These are phyloP conservation scores for Talaromyces sp. DNA, from an alignment of 2,329 filamentous ascomycete genomes.

Conservation along the genomic window DNA sequence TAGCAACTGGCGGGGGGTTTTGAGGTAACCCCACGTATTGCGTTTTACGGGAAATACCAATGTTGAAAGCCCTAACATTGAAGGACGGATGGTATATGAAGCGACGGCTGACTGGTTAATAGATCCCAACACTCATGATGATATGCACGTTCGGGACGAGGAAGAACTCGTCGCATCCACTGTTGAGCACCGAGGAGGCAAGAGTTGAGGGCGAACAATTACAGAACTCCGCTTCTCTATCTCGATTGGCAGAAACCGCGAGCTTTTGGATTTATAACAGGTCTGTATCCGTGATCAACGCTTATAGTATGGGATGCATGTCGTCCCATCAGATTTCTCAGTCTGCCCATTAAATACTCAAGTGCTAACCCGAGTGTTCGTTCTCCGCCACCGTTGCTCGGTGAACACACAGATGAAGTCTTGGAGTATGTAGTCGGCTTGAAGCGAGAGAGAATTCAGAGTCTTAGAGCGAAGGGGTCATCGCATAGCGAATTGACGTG, in stretches of 20 bases:
- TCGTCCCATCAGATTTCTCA: constrained; percentile 76
- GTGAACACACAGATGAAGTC: constrained; percentile 73
- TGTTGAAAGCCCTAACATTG: constrained; percentile 21
- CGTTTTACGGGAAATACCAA: not conserved
- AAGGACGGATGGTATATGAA: constrained; percentile 33
- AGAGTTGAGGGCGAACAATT: constrained; percentile 21
- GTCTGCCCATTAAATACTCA: constrained; percentile 85
- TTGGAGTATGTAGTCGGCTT: constrained; percentile 58
- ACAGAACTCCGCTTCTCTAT: constrained; percentile 35
- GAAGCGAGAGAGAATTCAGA: constrained; percentile 50
- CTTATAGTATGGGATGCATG: constrained; percentile 40
- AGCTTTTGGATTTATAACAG: not conserved
- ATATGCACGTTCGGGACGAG: constrained; percentile 12
- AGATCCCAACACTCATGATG: constrained; percentile 17
- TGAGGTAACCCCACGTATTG: constrained; percentile 2
- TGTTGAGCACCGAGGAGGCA: constrained; percentile 13
- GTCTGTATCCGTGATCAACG: not conserved
- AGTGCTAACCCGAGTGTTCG: constrained; percentile 67
- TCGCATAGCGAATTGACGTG: not conserved
- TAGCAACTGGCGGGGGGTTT: not conserved
- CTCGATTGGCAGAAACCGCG: constrained; percentile 35
- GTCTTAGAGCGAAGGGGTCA: constrained; percentile 31
- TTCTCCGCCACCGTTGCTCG: constrained; percentile 69
- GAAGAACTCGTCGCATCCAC: constrained; percentile 14
- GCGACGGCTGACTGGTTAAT: not conserved